Conservation (phyloP, 208 protist genomes). For the Naegleria lovaniensis region DNA sequence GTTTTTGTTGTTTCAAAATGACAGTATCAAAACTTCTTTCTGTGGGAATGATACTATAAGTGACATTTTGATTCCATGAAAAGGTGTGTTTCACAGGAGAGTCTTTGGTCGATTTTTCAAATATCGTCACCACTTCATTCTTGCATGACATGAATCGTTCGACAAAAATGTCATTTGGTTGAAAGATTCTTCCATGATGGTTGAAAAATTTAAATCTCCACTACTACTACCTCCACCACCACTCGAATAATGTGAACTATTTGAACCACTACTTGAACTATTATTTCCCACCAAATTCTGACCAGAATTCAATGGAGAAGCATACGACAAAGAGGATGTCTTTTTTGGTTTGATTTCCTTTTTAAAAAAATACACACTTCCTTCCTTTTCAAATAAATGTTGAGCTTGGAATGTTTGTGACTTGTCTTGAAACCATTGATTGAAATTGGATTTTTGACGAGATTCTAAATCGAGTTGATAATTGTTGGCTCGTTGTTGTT, state of each 20-base stretch:
- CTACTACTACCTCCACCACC: background rate
- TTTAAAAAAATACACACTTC: background rate
- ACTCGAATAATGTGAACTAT: too few species aligned
- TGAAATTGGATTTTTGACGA: background rate
- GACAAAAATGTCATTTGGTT: background rate
- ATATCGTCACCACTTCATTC: background rate
- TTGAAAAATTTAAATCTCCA: background rate
- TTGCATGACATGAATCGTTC: background rate
- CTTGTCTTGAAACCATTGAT: background rate
- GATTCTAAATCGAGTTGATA: background rate
- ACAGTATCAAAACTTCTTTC: background rate
- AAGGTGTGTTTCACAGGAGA: background rate
- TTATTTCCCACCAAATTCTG: background rate
- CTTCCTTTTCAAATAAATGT: background rate
- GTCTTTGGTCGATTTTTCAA: background rate
- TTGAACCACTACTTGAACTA: too few species aligned
- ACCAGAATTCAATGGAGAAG: background rate
- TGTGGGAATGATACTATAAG: background rate
- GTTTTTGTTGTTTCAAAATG: background rate
- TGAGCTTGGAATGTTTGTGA: background rate
- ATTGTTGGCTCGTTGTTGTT: background rate
- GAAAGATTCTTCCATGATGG: too few species aligned
- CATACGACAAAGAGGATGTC: background rate
- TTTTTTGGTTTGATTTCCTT: background rate
- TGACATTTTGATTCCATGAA: background rate